phyloP scores from a whole-genome alignment of 2,329 filamentous ascomycete species.

The Thelonectria rubi region DNA sequence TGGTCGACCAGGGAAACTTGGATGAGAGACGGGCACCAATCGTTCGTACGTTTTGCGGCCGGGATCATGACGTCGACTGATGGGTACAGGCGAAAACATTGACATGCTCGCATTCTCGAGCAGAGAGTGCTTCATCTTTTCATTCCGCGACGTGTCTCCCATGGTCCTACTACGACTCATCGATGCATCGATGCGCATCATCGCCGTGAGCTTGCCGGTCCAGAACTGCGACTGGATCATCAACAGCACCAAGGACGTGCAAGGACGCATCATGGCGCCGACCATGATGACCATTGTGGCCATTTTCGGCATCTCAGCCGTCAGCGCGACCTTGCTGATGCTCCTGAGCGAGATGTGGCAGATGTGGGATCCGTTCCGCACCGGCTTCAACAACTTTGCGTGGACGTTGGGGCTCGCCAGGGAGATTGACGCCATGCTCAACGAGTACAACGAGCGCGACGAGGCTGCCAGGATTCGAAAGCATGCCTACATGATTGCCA shows the following conservation, averaged over 20 bases:
- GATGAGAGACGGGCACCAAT: conserved; percentile 32
- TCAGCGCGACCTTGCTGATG: conserved; percentile 28
- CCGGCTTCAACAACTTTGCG: conserved; percentile 34
- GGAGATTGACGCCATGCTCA: conserved; percentile 42
- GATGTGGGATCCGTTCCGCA: conserved; percentile 41
- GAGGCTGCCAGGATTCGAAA: conserved; percentile 6
- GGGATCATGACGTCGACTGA: neutral
- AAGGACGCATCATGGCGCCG: conserved; percentile 8
- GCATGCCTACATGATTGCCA: conserved; percentile 2
- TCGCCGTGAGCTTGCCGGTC: conserved; percentile 28
- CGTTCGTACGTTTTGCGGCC: conserved; percentile 32
- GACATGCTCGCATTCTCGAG: conserved; percentile 36
- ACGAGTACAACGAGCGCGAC: conserved; percentile 41
- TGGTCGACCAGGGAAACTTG: conserved; percentile 33
- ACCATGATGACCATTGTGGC: neutral
- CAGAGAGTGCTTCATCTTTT: conserved; percentile 31
- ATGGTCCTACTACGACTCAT: conserved; percentile 30
- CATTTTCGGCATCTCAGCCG: conserved; percentile 18
- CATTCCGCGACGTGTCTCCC: conserved; percentile 32
- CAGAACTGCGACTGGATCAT: conserved; percentile 34
- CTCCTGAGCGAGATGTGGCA: conserved; percentile 37
- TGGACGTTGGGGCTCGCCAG: conserved; percentile 43
- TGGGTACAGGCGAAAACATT: conserved; percentile 36
- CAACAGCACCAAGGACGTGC: neutral
- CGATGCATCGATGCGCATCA: conserved; percentile 16